Base-by-base conservation (phyloP, 345 rosid species). In the Bruguiera sexangula region DNA sequence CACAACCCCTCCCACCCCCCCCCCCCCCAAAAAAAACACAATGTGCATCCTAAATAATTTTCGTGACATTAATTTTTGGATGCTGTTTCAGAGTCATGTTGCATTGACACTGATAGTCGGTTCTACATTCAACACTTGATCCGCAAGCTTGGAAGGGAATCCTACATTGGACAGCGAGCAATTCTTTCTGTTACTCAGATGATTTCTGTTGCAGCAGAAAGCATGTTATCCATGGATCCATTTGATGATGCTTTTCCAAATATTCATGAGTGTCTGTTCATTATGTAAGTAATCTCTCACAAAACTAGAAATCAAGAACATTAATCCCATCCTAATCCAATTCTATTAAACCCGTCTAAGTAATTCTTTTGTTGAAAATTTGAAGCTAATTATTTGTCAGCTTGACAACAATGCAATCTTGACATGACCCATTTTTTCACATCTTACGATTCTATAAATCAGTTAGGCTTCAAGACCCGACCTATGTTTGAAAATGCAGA, bases 111-210 rank as follows among this genome's bases (percentile, higher is more conserved):
- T 26, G 84, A 86, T 69, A 73, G 68, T 68, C 87, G 76, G 73
- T 76, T 84, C 69, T 72, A 70, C 67, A 77, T 92, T 72, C 96
- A 94, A 76, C 99, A 96, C 72, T 67, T 90, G 80, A 82, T 95
- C 60, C 92, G 97, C 29, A 85, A 88, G 77, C 96, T 88, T 52
- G 96, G 90, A 76, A 73, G 70, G 72, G 90, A 77, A 46, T 72
- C 89, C 58, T 90, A 78, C 82, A 73, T 90, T 53, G 97, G 97
- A 60, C 99, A 89, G 65, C 86, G 88, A 58, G 84, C 83, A 67
- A 32, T 83, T 65, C 79, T 90, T 39, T 80, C 84, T 70, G 76
- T 89, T 78, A 89, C 91, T 73, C 90, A 90, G 56, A 87, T 83
- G 70, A 82, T 95, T 60, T 83, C 84, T 56, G 61, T 65, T 8